Conservation (phyloP, 2,329 filamentous ascomycete genomes). For the Daldinia eschscholtzii region DNA sequence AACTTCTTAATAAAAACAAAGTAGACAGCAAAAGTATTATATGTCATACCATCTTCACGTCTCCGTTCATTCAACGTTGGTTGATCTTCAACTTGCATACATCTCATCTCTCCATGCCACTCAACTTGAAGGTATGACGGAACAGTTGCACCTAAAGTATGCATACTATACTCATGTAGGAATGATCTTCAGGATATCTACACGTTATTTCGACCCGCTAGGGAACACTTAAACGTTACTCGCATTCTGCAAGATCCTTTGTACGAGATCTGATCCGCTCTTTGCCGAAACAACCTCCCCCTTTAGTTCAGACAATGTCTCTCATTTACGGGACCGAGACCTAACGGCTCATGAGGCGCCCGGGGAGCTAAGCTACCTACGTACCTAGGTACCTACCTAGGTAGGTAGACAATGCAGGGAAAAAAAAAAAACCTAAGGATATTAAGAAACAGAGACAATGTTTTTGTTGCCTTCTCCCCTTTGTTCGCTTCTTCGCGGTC, state of each 20-base stretch:
- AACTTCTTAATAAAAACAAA: neutral
- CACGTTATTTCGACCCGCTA: conserved; percentile 3
- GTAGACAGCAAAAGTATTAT: neutral
- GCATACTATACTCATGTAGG: conserved; percentile 5
- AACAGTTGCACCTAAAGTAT: conserved; percentile 1
- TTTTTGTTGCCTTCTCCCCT: conserved; percentile 1
- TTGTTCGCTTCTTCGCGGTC: neutral
- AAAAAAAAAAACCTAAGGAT: neutral
- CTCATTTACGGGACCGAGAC: conserved; percentile 37
- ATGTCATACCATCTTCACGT: neutral
- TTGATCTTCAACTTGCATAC: neutral
- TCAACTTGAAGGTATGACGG: neutral
- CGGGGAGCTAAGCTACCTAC: neutral
- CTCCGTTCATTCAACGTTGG: neutral
- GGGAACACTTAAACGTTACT: conserved; percentile 5
- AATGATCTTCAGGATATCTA: conserved; percentile 6
- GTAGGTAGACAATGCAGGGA: conserved; percentile 3
- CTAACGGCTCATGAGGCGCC: conserved; percentile 34
- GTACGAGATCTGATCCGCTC: conserved; percentile 27
- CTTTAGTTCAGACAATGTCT: conserved; percentile 32
- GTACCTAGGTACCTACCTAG: neutral
- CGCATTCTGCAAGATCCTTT: conserved; percentile 33
- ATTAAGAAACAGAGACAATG: conserved; percentile 2
- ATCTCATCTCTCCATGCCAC: neutral
- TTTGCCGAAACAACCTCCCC: conserved; percentile 17